A percentile compares a stretch with the other conserved stretches of the same genome.
These are phyloP conservation scores for Paraphoma chrysanthemicola DNA, from an alignment of 2,329 filamentous ascomycete genomes.

Conservation along the genomic window DNA sequence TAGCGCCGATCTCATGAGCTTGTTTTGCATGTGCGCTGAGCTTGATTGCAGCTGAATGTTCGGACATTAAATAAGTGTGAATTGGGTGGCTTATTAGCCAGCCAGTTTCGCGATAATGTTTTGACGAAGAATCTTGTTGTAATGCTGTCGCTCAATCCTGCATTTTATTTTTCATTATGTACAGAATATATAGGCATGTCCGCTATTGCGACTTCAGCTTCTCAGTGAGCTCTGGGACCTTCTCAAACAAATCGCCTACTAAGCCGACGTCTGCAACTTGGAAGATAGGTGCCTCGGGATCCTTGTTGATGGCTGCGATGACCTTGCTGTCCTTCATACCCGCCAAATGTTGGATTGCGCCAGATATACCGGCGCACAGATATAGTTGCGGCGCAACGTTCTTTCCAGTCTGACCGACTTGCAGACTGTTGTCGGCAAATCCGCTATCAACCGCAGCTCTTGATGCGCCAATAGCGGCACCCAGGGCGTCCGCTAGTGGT, in stretches of 20 bases:
- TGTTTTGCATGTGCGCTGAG: neutral
- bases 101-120: no score
- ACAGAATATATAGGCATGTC: neutral
- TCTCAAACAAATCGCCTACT: constrained; percentile 94
- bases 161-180: neutral
- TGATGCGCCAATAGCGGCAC: constrained; percentile 94
- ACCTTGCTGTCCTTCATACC: constrained; percentile 99
- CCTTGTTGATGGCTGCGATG: constrained; percentile 98
- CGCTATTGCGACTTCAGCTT: constrained; percentile 72
- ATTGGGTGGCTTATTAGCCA: no score
- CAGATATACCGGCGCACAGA: constrained; percentile 92
- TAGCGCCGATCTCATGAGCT: neutral
- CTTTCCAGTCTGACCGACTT: constrained; percentile 98
- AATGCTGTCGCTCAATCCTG: no score
- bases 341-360: constrained; percentile 96
- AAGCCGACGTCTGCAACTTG: constrained; percentile 96
- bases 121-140: no score
- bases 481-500: constrained; percentile 88
- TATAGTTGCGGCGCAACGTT: constrained; percentile 97
- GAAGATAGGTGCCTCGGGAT: constrained; percentile 95
- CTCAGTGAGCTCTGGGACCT: constrained; percentile 93
- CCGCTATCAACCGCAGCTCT: constrained; percentile 95
- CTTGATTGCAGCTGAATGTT: neutral
- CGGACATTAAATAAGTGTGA: no score
- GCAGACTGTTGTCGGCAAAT: constrained; percentile 97